Evolutionary conservation across 2,329 filamentous ascomycete genomes (phyloP).

Genomic region (Sordariomycetes sp.): DNA sequence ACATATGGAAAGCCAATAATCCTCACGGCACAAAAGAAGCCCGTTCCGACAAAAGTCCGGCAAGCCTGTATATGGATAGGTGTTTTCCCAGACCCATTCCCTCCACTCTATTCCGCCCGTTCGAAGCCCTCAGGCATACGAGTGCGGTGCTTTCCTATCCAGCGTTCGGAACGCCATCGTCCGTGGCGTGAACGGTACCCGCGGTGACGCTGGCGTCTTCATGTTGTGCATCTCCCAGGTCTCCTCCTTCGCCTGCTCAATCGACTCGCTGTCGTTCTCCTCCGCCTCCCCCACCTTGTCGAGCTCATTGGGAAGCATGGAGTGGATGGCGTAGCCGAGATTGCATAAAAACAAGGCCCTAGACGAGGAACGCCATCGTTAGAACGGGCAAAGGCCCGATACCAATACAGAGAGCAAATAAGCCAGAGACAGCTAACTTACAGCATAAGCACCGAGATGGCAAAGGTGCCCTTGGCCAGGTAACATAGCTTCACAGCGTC

Average conservation of each 20-base stretch:
- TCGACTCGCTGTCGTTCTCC: conserved; percentile 16
- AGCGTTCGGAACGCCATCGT: conserved; percentile 55
- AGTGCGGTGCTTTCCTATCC: conserved; percentile 29
- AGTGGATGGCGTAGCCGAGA: conserved; percentile 40
- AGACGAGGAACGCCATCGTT: neutral
- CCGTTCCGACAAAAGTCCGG: neutral
- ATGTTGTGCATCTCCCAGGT: conserved; percentile 47
- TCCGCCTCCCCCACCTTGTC: conserved; percentile 31
- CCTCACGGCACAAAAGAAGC: neutral
- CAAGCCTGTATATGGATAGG: neutral
- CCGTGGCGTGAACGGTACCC: conserved; percentile 46
- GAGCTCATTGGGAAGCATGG: conserved; percentile 40
- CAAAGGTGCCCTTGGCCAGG: conserved; percentile 56
- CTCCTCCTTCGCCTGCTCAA: conserved; percentile 8
- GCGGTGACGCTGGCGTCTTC: conserved; percentile 16
- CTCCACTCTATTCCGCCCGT: neutral
- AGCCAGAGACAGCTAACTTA: conserved; percentile 26
- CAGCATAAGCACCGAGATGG: conserved; percentile 53
- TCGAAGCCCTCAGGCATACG: neutral
- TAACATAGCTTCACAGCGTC: conserved; percentile 45
- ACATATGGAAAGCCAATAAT: neutral
- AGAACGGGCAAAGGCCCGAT: conserved; percentile 19
- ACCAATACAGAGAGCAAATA: conserved; percentile 24
- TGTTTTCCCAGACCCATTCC: neutral
- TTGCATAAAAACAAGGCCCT: neutral